phyloP scores from a whole-genome alignment of 441 rosid genomes.

The Capsella rubella region DNA sequence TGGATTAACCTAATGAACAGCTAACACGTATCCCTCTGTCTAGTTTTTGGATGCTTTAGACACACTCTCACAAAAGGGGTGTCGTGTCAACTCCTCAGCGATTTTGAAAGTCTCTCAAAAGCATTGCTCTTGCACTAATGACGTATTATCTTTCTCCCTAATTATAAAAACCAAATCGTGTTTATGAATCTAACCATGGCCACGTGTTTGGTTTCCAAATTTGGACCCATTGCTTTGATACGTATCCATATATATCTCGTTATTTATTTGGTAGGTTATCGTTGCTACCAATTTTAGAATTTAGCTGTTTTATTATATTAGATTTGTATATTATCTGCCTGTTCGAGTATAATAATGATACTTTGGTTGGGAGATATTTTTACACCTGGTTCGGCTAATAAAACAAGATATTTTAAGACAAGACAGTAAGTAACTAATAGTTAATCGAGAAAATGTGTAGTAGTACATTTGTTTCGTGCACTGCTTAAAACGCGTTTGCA shows the following conservation, averaged over 20 bases:
- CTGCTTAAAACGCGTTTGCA: slow-evolving; percentile 31
- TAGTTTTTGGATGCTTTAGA: slow-evolving; percentile 43
- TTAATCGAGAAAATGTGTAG: slow-evolving; percentile 5
- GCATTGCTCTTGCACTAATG: slow-evolving; percentile 41
- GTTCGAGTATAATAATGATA: background rate
- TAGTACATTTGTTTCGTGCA: slow-evolving; percentile 18
- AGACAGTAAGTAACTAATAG: slow-evolving; percentile 34
- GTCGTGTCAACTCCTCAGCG: slow-evolving; percentile 41
- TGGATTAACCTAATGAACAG: slow-evolving; percentile 12
- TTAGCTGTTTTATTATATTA: slow-evolving; percentile 21
- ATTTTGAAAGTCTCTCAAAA: slow-evolving; percentile 40
- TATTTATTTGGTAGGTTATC: slow-evolving; percentile 26
- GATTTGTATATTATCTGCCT: slow-evolving; percentile 20
- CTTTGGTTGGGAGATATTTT: slow-evolving; percentile 24
- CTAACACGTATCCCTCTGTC: slow-evolving; percentile 29
- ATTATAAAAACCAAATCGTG: slow-evolving; percentile 15
- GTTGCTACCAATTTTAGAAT: slow-evolving; percentile 24
- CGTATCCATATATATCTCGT: slow-evolving; percentile 16
- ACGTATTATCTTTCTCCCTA: slow-evolving; percentile 36
- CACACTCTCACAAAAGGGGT: slow-evolving; percentile 42
- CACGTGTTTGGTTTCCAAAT: slow-evolving; percentile 30
- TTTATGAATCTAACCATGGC: slow-evolving; percentile 36
- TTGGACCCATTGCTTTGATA: slow-evolving; percentile 32
- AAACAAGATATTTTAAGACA: slow-evolving; percentile 22
- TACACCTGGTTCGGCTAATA: background rate